Evolutionary conservation across 2,329 filamentous ascomycete genomes (phyloP), one percentile per base, ranked within the genome.

Genomic region (Rhynchosporium secalis): DNA sequence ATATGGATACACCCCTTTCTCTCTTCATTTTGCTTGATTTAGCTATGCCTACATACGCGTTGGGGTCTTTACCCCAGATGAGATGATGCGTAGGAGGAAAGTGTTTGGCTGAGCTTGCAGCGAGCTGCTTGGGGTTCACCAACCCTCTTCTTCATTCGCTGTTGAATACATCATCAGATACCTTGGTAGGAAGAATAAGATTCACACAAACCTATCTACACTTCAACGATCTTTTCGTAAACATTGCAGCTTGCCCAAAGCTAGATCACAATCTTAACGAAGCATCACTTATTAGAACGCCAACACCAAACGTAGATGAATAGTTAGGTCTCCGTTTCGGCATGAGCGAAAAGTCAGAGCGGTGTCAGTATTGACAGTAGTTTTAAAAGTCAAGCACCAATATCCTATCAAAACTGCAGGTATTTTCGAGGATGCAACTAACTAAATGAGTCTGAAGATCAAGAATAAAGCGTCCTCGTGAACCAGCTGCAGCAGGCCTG

Each of bases 31-130:
- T 13, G 33, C n/a, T 28, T 40, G 38, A n/a, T 41, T 41, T 54
- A 33, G 33, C 49, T 40, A 28, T 54, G 33, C n/a, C 49, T 54
- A n/a, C 49, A 31, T 28, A 29, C 49, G 36, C n/a, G 36, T 33
- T 20, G 36, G 28, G 38, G n/a, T 10, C 8, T 40, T 12, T 33
- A 54, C 9, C 33, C 49, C n/a, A 41, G 49, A 54, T 54, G 49
- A 54, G 33, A 28, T 54, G 33, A 28, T 54, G 49, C 49, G 40
- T 54, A 54, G 20, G 49, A 7, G 49, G 26, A 28, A 40, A 33
- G 49, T 40, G 49, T 54, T 36, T 54, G 49, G 49, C 26, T 54
- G 49, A 54, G 33, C 49, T 40, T 54, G 38, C n/a, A 40, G 33
- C 10, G 49, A 52, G 33, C 20, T 20, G 20, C 48, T 36, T 52